Percentiles rank a stretch among this genome's conserved stretches.
These are phyloP conservation scores for Suillus subaureus DNA, from an alignment of 768 basidiomycete genomes.

Conservation along the genomic window DNA sequence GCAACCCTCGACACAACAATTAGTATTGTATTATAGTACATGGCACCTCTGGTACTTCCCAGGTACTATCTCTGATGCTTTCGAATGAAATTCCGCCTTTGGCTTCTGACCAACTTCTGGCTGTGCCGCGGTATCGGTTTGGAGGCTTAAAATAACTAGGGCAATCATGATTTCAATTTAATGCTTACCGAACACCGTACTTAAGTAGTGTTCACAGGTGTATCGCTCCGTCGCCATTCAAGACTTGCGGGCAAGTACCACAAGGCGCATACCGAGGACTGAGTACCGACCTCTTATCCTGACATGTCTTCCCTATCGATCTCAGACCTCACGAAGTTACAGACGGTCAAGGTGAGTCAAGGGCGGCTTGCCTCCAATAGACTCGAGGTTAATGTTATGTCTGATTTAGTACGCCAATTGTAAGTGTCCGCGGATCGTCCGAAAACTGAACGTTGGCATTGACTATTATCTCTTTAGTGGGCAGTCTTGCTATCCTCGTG, in stretches of 20 bases:
- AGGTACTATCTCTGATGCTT: neutral
- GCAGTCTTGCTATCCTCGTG: slow-evolving; percentile 21
- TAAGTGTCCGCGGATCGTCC: slow-evolving; percentile 6
- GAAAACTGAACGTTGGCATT: neutral
- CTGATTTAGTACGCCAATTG: slow-evolving; percentile 17
- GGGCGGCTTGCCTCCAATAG: no score
- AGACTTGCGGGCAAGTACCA: neutral
- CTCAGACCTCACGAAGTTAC: slow-evolving; percentile 15
- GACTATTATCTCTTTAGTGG: slow-evolving; percentile 12
- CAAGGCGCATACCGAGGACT: neutral
- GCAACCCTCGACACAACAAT: neutral
- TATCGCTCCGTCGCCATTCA: neutral
- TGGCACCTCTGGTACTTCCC: neutral
- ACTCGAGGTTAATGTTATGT: neutral
- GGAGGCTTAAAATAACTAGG: neutral
- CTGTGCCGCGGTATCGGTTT: neutral
- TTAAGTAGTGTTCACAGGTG: neutral
- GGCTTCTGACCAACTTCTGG: neutral
- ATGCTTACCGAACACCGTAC: neutral
- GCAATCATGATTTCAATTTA: neutral
- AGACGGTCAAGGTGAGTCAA: slow-evolving; percentile 16
- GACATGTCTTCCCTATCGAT: neutral
- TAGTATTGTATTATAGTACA: neutral
- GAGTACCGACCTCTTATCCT: neutral
- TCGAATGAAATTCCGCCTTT: neutral